phyloP scores from a whole-genome alignment of 345 rosid species.

The Populus alba region DNA sequence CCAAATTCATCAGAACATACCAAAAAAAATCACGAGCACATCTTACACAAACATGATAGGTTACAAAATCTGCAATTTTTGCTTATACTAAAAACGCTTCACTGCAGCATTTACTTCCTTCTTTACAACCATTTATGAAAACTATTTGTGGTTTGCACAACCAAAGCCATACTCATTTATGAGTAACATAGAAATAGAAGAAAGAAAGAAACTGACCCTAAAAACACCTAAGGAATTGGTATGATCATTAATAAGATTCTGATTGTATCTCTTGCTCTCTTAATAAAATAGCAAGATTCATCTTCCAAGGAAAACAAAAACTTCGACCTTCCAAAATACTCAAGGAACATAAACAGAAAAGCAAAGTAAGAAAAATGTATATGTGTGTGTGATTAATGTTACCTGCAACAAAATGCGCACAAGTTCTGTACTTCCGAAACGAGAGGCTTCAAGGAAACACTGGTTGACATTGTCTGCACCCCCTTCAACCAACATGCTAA shows the following conservation, averaged over 20 bases:
- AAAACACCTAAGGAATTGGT: neutral
- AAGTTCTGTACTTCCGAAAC: slow-evolving; percentile 97
- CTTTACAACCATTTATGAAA: neutral
- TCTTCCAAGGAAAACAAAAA: neutral
- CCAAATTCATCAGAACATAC: neutral
- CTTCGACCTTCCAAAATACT: neutral
- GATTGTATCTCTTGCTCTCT: neutral
- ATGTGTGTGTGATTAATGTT: neutral
- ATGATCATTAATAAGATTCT: neutral
- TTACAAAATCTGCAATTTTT: neutral
- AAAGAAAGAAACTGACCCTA: neutral
- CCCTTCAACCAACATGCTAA: slow-evolving; percentile 88
- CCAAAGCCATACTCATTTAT: neutral
- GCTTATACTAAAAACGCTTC: neutral
- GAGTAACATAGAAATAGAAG: neutral
- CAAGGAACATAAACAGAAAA: neutral
- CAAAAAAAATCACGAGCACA: neutral
- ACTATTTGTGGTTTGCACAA: neutral
- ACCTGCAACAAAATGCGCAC: slow-evolving; percentile 93
- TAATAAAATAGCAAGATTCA: neutral
- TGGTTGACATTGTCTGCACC: slow-evolving; percentile 96
- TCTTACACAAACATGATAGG: neutral
- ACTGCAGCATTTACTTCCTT: neutral
- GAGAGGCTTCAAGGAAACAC: slow-evolving; percentile 98
- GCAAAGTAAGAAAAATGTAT: neutral